Percentiles rank a stretch among this genome's conserved stretches.
Evolutionary conservation across 2,329 filamentous ascomycete species (phyloP).

Genomic region (Calonectria leucothoes): DNA sequence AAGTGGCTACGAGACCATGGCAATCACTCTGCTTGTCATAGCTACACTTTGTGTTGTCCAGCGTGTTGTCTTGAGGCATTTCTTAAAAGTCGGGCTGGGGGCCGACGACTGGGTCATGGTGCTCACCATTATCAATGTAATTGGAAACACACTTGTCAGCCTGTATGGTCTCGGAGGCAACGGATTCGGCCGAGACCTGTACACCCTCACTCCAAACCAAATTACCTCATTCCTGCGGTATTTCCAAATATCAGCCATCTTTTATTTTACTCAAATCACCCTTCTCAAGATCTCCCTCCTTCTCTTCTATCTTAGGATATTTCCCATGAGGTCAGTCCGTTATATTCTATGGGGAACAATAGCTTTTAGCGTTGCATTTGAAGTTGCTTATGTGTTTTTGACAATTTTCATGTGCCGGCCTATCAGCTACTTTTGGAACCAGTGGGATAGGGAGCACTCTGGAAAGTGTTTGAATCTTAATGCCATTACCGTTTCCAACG

Average conservation of each 20-base stretch:
- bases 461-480: background rate
- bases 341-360: slow-evolving; percentile 48
- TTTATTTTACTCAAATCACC: slow-evolving; percentile 53
- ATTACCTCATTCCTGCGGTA: slow-evolving; percentile 39
- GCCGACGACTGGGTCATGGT: background rate
- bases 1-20: background rate
- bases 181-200: slow-evolving; percentile 49
- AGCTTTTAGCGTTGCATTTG: slow-evolving; percentile 45
- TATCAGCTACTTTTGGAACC: slow-evolving; percentile 52
- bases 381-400: slow-evolving; percentile 46
- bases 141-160: background rate
- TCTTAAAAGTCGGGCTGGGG: background rate
- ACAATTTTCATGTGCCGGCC: slow-evolving; percentile 54
- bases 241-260: slow-evolving; percentile 49
- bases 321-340: slow-evolving; percentile 45
- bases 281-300: slow-evolving; percentile 55
- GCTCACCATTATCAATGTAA: background rate
- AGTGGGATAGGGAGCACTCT: background rate
- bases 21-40: background rate
- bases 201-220: slow-evolving; percentile 42
- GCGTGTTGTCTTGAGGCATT: background rate
- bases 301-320: slow-evolving; percentile 56
- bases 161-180: background rate
- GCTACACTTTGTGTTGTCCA: background rate
- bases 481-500: background rate